Base-by-base conservation (phyloP, 345 rosid genomes). In the Salix caprea region DNA sequence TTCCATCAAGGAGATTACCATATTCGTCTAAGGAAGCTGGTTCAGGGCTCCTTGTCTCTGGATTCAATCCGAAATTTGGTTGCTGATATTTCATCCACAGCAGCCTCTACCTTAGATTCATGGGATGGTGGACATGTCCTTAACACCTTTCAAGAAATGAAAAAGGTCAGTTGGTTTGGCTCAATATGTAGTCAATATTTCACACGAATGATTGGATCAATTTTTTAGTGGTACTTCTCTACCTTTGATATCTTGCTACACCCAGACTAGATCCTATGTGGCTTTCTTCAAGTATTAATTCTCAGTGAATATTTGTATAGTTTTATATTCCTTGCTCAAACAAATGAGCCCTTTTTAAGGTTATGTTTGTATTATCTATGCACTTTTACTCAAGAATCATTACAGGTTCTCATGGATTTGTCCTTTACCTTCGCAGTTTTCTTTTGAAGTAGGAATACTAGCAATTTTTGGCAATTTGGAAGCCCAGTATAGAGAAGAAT, bases 1-100 rank as follows among this genome's bases (percentile, higher is more conserved):
- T 95, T 90, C 52, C 99, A 95, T 81, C 92, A 90, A 79, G 99
- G 98, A 71, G 88, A 87, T 40, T 90, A 95, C 74, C 99, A 95
- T 83, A 9, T 83, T 18, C 88, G 89, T 28, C 81, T 95, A 0
- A 81, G 98, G 80, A 90, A 89, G 80, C 81, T 90, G 32, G 94
- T 95, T 70, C 90, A 81, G 65, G 74, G 85, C 21, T 90, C 96
- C 62, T 82, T 95, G 76, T 90, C 91, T 23, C 88, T 90, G 0
- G 81, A 87, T 36, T 71, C 85, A 2, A 77, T 91, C 65, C 87
- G 93, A 56, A 87, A 82, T 81, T 81, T 90, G 87, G 92, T 88
- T 64, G 69, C 90, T 0, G 58, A 86, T 56, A 82, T 95, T 50
- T 97, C 90, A 46, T 75, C 90, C 14, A 40, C 85, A 34, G 89